Base-by-base conservation (phyloP, 192 early-diverging fungal genomes). In the Coemansia aciculifera region DNA sequence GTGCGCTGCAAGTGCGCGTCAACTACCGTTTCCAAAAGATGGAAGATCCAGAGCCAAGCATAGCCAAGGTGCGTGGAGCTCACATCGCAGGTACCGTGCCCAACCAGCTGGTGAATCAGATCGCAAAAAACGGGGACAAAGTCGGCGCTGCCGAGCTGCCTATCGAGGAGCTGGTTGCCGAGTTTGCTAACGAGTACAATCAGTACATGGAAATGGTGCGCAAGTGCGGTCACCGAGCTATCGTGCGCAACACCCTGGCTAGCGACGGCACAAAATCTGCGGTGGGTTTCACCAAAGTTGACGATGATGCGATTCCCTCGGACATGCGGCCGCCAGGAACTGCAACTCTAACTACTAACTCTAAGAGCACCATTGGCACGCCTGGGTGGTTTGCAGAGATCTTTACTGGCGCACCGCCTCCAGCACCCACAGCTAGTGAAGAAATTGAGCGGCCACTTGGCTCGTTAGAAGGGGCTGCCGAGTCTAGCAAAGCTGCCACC, bases 1-100 rank as follows among this genome's bases (percentile, higher is more conserved):
- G 90, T 8, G 90, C 89, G 3, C 64, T 92, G 27, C 87, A 90
- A 34, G 76, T 87, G 44, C 86, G 85, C n/a, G 78, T 92, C 38
- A 83, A 86, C 52, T 92, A 91, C 67, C 81, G 84, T 9, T 91
- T 85, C 51, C 88, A 90, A 34, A 73, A 78, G 49, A 67, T 77
- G 13, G 84, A 85, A 29, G 84, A 85, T 44, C 74, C 77, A 2
- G 78, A 84, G 63, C 73, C 82, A 19, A 71, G 66, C 52, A 63
- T 72, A 24, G 69, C 78, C 51, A 68, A 69, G 8, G 63, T 77
- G 0, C 78, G 52, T 12, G 78, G 78, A 15, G 72, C 72, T 4
- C 78, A 83, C 31, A 74, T 83, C 44, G 42, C 71, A 6, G 75
- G 75, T 3, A 80, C 78, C 9, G 59, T 74, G 9, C 71, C 74